These are phyloP conservation scores for Diaporthe batatas DNA, from an alignment of 2,329 filamentous ascomycete species.

Conservation along the genomic window DNA sequence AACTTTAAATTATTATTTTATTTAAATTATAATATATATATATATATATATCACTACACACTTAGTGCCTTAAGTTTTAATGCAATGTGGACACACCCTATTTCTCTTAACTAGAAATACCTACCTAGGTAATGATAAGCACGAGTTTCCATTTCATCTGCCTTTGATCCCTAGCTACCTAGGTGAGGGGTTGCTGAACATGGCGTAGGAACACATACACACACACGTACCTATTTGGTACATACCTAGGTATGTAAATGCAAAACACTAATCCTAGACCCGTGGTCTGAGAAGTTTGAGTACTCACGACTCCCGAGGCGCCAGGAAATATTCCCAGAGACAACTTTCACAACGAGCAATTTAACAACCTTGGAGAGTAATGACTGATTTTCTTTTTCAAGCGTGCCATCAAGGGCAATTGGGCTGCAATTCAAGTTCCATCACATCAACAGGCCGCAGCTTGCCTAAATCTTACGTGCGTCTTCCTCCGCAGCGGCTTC, in stretches of 20 bases:
- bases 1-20: too few species aligned
- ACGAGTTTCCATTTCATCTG: not conserved
- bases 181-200: too few species aligned
- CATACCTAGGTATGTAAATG: too few species aligned
- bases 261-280: not conserved
- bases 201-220: too few species aligned
- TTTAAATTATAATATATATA: too few species aligned
- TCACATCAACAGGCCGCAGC: not conserved
- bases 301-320: too few species aligned
- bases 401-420: not conserved
- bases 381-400: not conserved
- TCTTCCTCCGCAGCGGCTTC: slow-evolving; percentile 12
- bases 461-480: not conserved
- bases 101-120: not conserved
- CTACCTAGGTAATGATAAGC: too few species aligned
- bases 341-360: not conserved
- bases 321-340: not conserved
- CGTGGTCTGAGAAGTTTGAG: not conserved
- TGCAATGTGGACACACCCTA: not conserved
- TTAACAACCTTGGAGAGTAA: not conserved
- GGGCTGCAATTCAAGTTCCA: too few species aligned
- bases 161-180: not conserved
- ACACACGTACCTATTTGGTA: too few species aligned
- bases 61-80: not conserved
- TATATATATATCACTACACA: not conserved